Base-by-base conservation (phyloP, 2,329 filamentous ascomycete species). In the Cercospora sesami region DNA sequence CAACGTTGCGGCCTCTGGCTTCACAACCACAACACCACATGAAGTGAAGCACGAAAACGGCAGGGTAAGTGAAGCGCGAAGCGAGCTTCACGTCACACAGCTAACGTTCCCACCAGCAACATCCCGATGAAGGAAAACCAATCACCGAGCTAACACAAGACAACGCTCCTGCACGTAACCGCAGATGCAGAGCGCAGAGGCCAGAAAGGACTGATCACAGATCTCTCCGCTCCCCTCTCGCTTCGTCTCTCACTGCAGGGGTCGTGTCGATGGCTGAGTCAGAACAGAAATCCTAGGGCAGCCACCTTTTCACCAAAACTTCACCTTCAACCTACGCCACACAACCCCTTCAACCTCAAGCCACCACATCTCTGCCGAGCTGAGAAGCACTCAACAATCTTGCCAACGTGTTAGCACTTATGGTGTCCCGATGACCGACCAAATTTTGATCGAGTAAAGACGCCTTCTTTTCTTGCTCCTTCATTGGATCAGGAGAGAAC, bases 261-360 rank as follows among this genome's bases (percentile, higher is more conserved):
- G 48, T 36, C 57, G 45, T 60, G 66, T 57, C 60, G 63, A 69
- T 76, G 75, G 71, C 73, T 76, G 75, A 74, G 68, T 69, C 72
- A 70, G 68, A 76, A 76, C 75, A 76, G 75, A 76, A 71, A 76
- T 76, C 74, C 60, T 26, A 76, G 71, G 70, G 64, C 48, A 59
- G 31, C 23, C 30, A 33, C 39, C 21, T 64, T 67, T 55, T 31
- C 33, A 14, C 65, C 65, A 60, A 42, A 42, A 66, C 60, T 69
- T 65, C 64, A 12, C 42, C 65, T 62, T 58, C 23, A 21, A 26
- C 61, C 39, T 64, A 18, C 61, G 60, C 67, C 64, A 62, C 48
- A 55, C 64, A 59, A 36, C 68, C 65, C 64, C 45, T 53, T 66
- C 60, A 31, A 36, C 8, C 60, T 67, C 57, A 42, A 26, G 23